Base-by-base conservation (phyloP, 805 yeast genomes). In the Saturnispora ahearnii region DNA sequence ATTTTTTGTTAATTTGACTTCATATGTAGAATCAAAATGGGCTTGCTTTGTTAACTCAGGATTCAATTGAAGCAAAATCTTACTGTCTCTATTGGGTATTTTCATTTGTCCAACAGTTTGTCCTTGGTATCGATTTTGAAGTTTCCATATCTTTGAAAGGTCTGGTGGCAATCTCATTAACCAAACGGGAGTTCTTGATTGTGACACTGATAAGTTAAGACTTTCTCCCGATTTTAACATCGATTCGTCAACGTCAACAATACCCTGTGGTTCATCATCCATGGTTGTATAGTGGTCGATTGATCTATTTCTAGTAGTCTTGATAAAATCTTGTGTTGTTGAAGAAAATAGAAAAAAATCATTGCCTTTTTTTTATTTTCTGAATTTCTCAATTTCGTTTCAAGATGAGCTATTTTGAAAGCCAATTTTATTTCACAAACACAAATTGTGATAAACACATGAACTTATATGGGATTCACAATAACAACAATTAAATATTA, bases 121-220 rank as follows among this genome's bases (percentile, higher is more conserved):
- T 6, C 96, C 96, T 48, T 78, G 74, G 45, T 84, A 66, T 41
- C 70, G 69, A 24, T 73, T 78, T 48, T 77, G 74, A 54, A 83
- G 74, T 48, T 81, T 75, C 96, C 97, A 88, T 55, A 78, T 73
- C 38, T 83, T 87, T 30, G 95, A 84, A 53, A 93, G 70, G 60
- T 88, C 88, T 61, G 87, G 81, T 1, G 99, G 98, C 60, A 93
- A 70, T 58, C 93, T 79, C 24, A 93, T 96, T 22, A 93, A 72
- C 99, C 98, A 93, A 40, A 93, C 82, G 57, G 88, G 88, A 59
- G 84, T 82, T 44, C 68, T 73, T 13, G 82, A 78, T 30, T 72
- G 70, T 1, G 72, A 54, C 46, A 89, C 66, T 61, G 89, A 87
- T 65, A 93, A 72, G 64, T 93, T 95, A 30, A 90, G 73, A 12